Conservation (phyloP, 1,284 basidiomycete species). For the Fomitopsis pinicola region DNA sequence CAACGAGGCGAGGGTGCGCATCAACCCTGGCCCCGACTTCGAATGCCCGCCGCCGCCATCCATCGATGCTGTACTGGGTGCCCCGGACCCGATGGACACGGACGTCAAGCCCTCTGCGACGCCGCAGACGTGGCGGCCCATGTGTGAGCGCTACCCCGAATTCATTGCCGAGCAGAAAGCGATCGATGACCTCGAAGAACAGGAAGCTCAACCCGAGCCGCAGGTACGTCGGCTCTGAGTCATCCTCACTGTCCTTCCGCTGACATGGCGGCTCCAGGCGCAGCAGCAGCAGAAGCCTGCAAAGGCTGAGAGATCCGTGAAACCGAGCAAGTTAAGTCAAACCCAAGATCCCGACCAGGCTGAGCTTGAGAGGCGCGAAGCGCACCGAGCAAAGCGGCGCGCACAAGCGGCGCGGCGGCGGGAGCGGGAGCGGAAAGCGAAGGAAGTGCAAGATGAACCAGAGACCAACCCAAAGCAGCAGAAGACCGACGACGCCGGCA, state of each 20-base stretch:
- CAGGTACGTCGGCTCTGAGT: slow-evolving; percentile 7
- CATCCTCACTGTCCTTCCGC: background rate
- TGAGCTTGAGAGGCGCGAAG: slow-evolving; percentile 19
- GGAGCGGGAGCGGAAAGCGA: slow-evolving; percentile 18
- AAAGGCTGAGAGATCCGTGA: background rate
- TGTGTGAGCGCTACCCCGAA: slow-evolving; percentile 74
- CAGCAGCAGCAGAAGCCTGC: background rate
- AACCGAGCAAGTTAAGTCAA: background rate
- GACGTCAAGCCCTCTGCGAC: slow-evolving; percentile 30
- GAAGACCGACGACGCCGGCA: slow-evolving; percentile 10
- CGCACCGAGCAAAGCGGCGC: slow-evolving; percentile 23
- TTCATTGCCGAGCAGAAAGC: slow-evolving; percentile 76
- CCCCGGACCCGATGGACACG: slow-evolving; percentile 16
- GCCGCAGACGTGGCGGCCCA: slow-evolving; percentile 64
- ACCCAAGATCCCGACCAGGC: slow-evolving; percentile 8
- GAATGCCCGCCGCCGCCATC: slow-evolving; percentile 73
- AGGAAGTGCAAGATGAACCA: slow-evolving; percentile 14
- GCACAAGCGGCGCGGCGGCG: slow-evolving; percentile 22
- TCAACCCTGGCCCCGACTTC: slow-evolving; percentile 90
- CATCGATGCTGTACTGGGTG: slow-evolving; percentile 57
- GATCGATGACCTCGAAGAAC: slow-evolving; percentile 65
- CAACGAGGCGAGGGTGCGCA: slow-evolving; percentile 79
- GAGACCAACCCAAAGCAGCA: slow-evolving; percentile 10
- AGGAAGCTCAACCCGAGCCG: slow-evolving; percentile 41
- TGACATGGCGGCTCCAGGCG: background rate